Evolutionary conservation across 2,329 filamentous ascomycete genomes (phyloP).

Genomic region (Claviceps paspali): DNA sequence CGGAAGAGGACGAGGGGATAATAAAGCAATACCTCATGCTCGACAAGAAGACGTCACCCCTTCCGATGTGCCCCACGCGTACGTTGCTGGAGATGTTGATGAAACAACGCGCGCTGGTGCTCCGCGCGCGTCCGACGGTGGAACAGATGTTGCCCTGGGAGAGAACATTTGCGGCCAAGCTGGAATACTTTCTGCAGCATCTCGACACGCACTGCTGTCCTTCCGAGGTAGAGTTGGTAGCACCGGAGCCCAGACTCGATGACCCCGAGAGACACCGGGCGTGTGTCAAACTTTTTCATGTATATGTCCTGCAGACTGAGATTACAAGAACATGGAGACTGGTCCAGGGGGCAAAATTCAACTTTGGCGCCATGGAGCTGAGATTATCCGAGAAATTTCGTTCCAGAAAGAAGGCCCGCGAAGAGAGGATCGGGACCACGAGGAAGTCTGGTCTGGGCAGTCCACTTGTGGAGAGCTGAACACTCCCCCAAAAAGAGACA

Average conservation of each 20-base stretch:
- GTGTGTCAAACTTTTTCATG: too few relatives aligned
- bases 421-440: too few relatives aligned
- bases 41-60: neutral
- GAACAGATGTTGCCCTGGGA: neutral
- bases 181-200: conserved; percentile 4
- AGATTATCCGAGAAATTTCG: too few relatives aligned
- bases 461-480: conserved; percentile 8
- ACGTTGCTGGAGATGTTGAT: neutral
- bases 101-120: neutral
- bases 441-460: conserved; percentile 12
- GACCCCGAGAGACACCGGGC: neutral
- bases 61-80: neutral
- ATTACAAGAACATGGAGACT: too few relatives aligned
- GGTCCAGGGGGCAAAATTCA: too few relatives aligned
- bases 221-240: neutral
- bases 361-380: too few relatives aligned
- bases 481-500: conserved; percentile 8
- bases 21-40: too few relatives aligned
- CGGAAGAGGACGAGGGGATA: too few relatives aligned
- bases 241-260: too few relatives aligned
- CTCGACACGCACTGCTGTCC: neutral
- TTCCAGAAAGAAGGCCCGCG: too few relatives aligned
- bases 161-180: neutral
- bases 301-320: too few relatives aligned
- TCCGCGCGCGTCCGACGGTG: neutral